Evolutionary conservation across 169 alveolate genomes (phyloP).

Genomic region (Eimeria acervulina): DNA sequence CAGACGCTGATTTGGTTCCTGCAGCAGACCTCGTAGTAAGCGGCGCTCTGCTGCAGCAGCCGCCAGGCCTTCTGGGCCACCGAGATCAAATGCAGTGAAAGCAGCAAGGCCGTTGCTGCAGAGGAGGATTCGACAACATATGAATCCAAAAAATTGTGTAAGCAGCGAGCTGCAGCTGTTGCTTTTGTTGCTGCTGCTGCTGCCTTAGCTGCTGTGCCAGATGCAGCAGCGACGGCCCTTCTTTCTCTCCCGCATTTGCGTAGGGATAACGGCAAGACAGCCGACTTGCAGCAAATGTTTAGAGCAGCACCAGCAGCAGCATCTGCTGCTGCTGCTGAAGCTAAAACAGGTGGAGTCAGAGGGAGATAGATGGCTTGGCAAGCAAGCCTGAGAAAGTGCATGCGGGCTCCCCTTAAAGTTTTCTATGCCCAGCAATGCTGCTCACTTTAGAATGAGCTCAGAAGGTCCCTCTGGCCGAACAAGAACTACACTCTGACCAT

Average conservation of each 20-base stretch:
- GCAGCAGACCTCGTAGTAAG: background rate
- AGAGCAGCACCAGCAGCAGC: background rate
- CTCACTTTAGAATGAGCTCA: too few relatives aligned
- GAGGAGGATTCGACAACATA: background rate
- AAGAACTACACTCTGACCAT: too few relatives aligned
- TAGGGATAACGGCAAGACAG: background rate
- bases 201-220: background rate
- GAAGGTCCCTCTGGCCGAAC: too few relatives aligned
- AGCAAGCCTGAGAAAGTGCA: background rate
- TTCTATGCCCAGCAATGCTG: background rate
- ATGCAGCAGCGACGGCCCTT: background rate
- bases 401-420: background rate
- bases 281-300: background rate
- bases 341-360: background rate
- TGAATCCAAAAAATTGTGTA: background rate
- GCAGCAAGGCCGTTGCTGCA: slow-evolving; percentile 17
- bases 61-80: background rate
- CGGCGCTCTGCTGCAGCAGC: slow-evolving; percentile 51
- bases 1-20: slow-evolving; percentile 10
- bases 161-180: background rate
- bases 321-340: background rate
- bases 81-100: background rate
- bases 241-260: background rate
- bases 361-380: background rate
- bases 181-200: slow-evolving; percentile 20